These are phyloP conservation scores for Fusarium foetens DNA, from an alignment of 2,329 filamentous ascomycete species.

Conservation along the genomic window DNA sequence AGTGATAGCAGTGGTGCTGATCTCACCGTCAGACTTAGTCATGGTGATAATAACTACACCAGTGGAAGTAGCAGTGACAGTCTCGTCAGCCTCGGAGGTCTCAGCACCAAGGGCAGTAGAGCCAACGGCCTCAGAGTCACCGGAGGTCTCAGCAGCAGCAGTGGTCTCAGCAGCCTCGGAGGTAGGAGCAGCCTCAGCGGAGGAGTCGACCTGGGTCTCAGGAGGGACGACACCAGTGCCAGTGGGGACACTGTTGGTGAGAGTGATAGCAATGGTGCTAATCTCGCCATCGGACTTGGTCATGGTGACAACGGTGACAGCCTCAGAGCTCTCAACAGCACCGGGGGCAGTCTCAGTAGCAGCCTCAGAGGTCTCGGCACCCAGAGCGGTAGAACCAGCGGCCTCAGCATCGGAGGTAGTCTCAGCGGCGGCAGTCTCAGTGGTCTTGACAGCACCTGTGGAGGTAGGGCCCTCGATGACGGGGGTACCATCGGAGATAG, in stretches of 20 bases:
- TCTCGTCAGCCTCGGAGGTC: conserved; percentile 8
- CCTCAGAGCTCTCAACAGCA: conserved; percentile 2
- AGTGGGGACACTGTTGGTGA: conserved; percentile 26
- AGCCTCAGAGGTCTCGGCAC: conserved; percentile 30
- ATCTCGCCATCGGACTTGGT: conserved; percentile 34
- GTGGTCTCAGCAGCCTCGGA: conserved; percentile 2
- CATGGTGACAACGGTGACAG: conserved; percentile 31
- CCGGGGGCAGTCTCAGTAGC: conserved; percentile 9
- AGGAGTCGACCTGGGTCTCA: conserved; percentile 1
- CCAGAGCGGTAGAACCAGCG: conserved; percentile 13
- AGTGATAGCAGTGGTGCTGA: conserved; percentile 27
- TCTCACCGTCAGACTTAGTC: conserved; percentile 32
- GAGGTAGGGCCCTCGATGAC: conserved; percentile 36
- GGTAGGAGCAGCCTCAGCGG: not conserved
- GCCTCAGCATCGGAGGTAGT: conserved; percentile 19
- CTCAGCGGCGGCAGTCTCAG: conserved; percentile 18
- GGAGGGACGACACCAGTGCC: conserved; percentile 23
- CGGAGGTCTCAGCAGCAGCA: conserved; percentile 7
- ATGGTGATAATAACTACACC: conserved; percentile 28
- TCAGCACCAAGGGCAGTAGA: conserved; percentile 17
- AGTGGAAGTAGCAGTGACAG: conserved; percentile 5
- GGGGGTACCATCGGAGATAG: conserved; percentile 38
- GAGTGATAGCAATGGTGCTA: conserved; percentile 21
- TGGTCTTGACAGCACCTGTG: conserved; percentile 18
- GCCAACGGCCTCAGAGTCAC: not conserved